phyloP scores from a whole-genome alignment of 139 green algal species.

The Coccomyxa sp. region DNA sequence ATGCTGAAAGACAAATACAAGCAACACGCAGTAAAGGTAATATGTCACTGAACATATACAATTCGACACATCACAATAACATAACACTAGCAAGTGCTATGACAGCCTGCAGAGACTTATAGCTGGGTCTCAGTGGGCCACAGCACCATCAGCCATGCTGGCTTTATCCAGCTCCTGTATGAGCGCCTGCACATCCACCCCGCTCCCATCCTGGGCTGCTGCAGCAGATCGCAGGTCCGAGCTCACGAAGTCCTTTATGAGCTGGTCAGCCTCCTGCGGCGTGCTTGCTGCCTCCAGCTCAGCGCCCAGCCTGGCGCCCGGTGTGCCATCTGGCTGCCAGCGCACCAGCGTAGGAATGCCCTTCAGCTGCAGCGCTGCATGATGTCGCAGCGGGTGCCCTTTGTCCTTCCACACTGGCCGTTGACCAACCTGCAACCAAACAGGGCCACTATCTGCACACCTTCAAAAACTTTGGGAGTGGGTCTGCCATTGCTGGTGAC shows the following conservation, averaged over 20 bases:
- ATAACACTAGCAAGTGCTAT: too few species aligned
- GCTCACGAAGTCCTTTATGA: slow-evolving; percentile 1
- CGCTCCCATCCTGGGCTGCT: not conserved
- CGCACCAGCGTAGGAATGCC: slow-evolving; percentile 36
- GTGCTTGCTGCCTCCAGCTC: slow-evolving; percentile 1
- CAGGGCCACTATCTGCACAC: not conserved
- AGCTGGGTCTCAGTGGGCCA: too few species aligned
- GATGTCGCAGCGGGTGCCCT: slow-evolving; percentile 17
- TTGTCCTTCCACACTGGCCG: slow-evolving; percentile 27
- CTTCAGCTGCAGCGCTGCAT: slow-evolving; percentile 10
- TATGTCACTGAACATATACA: too few species aligned
- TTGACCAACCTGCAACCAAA: slow-evolving; percentile 22
- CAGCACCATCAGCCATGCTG: too few species aligned
- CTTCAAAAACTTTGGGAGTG: too few species aligned
- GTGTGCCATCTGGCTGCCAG: slow-evolving; percentile 4
- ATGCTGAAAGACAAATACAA: too few species aligned
- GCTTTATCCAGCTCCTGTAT: not conserved
- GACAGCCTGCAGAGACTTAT: too few species aligned
- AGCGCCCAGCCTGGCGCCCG: slow-evolving; percentile 1
- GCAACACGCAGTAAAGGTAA: too few species aligned
- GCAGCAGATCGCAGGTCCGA: not conserved
- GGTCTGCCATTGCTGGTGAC: too few species aligned
- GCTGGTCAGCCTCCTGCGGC: slow-evolving; percentile 6
- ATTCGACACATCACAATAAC: too few species aligned
- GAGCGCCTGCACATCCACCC: not conserved